phyloP scores from a whole-genome alignment of 257 asterid species.

The Euphrasia confusa region DNA sequence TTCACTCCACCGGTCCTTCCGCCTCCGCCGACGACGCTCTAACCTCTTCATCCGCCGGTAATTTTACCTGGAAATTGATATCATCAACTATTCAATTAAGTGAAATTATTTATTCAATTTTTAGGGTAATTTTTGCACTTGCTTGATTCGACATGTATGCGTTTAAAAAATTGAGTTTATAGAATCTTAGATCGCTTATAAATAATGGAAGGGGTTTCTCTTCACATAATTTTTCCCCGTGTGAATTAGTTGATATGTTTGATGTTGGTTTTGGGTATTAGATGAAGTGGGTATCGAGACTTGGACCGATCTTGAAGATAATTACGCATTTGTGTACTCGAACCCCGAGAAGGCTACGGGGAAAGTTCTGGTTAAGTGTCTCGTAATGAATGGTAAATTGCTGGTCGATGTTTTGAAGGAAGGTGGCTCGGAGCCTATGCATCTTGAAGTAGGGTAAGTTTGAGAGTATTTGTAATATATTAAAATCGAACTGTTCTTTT shows the following conservation, averaged over 20 bases:
- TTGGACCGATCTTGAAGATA: slow-evolving; percentile 66
- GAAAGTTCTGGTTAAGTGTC: slow-evolving; percentile 70
- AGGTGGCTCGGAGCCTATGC: slow-evolving; percentile 47
- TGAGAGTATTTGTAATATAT: background rate
- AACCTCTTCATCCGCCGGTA: slow-evolving; percentile 49
- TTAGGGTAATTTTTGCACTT: background rate
- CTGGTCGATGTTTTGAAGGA: slow-evolving; percentile 60
- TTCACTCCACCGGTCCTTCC: slow-evolving; percentile 58
- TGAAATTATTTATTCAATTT: background rate
- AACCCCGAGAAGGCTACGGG: slow-evolving; percentile 50
- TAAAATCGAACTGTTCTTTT: background rate
- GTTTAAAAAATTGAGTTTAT: background rate
- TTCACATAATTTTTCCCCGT: no score
- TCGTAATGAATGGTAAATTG: slow-evolving; percentile 57
- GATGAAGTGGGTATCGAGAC: slow-evolving; percentile 70
- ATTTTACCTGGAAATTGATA: background rate
- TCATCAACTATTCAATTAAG: background rate
- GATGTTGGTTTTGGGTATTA: slow-evolving; percentile 17
- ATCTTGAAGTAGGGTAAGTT: slow-evolving; percentile 54
- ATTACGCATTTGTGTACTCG: slow-evolving; percentile 67
- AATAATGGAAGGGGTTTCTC: background rate
- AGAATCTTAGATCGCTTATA: background rate
- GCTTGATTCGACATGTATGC: background rate
- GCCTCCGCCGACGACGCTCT: slow-evolving; percentile 51
- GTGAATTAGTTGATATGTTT: background rate